Conservation (phyloP, 352 stramenopile species). For the Peronosclerospora sorghi region DNA sequence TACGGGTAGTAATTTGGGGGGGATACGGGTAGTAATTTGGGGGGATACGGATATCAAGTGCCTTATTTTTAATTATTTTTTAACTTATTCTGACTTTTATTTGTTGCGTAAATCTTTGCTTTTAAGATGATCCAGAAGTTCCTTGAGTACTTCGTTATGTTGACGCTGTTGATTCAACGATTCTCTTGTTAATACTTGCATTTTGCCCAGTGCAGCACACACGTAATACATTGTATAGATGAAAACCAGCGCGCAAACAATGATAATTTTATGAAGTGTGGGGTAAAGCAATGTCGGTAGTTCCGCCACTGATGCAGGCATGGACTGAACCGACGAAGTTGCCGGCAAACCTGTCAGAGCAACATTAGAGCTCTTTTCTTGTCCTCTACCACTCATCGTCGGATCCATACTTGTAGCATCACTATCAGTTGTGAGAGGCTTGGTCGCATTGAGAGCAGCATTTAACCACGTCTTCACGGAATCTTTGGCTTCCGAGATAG, state of each 20-base stretch:
- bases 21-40: too few relatives aligned
- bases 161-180: slow-evolving; percentile 43
- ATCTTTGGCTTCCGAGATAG: slow-evolving; percentile 61
- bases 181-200: slow-evolving; percentile 46
- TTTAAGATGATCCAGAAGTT: slow-evolving; percentile 37
- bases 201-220: slow-evolving; percentile 40
- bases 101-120: too few relatives aligned
- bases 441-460: slow-evolving; percentile 28
- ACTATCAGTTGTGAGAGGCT: background rate
- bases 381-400: background rate
- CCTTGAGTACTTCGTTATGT: slow-evolving; percentile 53
- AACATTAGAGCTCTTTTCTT: background rate
- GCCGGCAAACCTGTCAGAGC: background rate
- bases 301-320: background rate
- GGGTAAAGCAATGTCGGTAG: slow-evolving; percentile 7
- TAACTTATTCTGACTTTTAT: too few relatives aligned
- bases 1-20: too few relatives aligned
- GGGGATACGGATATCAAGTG: too few relatives aligned
- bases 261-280: slow-evolving; percentile 28
- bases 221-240: slow-evolving; percentile 63
- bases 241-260: slow-evolving; percentile 53
- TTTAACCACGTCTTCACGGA: slow-evolving; percentile 32
- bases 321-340: background rate
- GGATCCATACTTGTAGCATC: background rate
- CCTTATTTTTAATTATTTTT: too few relatives aligned